Base-by-base conservation (phyloP, 1,284 basidiomycete species). In the Boletus sp. region DNA sequence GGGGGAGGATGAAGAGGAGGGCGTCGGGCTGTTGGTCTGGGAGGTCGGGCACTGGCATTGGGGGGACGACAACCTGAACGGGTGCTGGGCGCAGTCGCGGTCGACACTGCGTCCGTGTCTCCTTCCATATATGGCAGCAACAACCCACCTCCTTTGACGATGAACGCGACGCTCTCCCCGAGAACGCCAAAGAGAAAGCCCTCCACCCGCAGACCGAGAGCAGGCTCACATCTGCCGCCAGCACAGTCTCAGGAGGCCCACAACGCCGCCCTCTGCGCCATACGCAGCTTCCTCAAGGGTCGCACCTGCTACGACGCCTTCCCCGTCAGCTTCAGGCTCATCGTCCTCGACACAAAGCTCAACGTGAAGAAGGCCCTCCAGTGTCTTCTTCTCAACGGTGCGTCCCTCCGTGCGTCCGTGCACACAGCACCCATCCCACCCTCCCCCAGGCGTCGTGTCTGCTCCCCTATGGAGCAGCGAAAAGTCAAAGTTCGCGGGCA, bases 401-500 rank as follows among this genome's bases (percentile, higher is more conserved):
- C 47, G 75, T 35, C 32, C 27, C 30, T n/a, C 38, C 25, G 20
- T 25, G 38, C 38, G 23, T 13, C 16, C 41, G 14, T 20, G 3
- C 17, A 25, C 30, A 19, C 41, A 5, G 2, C 14, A 14, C 33
- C 45, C 48, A 16, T 5, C 46, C 13, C 46, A 42, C 35, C 41
- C 10, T 9, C 16, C 33, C 50, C 22, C 60, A 95, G 94, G 93
- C 53, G 94, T 99, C 48, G 95, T 99, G 5, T 98, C 95, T 5
- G 96, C 96, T 4, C 95, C 96, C 4, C 74, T 99, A n/a, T 99
- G 95, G 91, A 94, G 95, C 72, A 94, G 91, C 65, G 86, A 91
- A 52, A 83, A 80, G 52, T 93, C 91, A 2, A 81, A 77, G 44
- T 97, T 97, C 61, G 91, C 91, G 4, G 93, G 94, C 53, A 96